These are phyloP conservation scores for Diutina rugosa DNA, from an alignment of 1,139 yeast genomes.

Conservation along the genomic window DNA sequence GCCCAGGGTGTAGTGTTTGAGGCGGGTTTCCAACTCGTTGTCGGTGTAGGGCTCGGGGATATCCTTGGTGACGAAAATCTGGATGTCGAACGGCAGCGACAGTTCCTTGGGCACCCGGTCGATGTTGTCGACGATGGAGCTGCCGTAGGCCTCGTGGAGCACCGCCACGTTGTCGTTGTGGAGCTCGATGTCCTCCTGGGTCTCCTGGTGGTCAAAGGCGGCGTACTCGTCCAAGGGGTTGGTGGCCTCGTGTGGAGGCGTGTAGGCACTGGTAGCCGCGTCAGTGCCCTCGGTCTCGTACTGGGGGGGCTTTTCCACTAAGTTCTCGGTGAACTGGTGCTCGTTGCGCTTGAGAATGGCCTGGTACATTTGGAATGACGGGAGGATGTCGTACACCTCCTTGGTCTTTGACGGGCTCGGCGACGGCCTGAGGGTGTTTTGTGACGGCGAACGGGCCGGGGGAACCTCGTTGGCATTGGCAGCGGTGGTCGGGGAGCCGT, in stretches of 20 bases:
- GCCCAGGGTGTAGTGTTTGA: slow-evolving; percentile 26
- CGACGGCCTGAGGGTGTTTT: not conserved
- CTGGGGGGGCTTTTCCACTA: slow-evolving; percentile 23
- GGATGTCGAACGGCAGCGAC: slow-evolving; percentile 28
- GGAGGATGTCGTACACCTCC: slow-evolving; percentile 41
- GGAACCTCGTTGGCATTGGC: slow-evolving; percentile 25
- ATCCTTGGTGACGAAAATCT: slow-evolving; percentile 28
- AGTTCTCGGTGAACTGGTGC: slow-evolving; percentile 26
- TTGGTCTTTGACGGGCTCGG: slow-evolving; percentile 9
- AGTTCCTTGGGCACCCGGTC: slow-evolving; percentile 23
- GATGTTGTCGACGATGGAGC: slow-evolving; percentile 32
- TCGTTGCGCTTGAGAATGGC: slow-evolving; percentile 38
- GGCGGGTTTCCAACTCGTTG: slow-evolving; percentile 27
- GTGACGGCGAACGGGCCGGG: not conserved
- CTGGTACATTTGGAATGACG: slow-evolving; percentile 54
- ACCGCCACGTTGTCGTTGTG: slow-evolving; percentile 3
- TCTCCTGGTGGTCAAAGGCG: not conserved
- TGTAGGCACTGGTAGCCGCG: not conserved
- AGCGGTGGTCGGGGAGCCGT: slow-evolving; percentile 19
- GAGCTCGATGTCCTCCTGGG: not conserved
- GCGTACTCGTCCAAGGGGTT: not conserved
- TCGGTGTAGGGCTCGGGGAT: slow-evolving; percentile 23
- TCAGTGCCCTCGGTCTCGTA: slow-evolving; percentile 13
- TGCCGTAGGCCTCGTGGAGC: slow-evolving; percentile 22
- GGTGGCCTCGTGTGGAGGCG: not conserved